Percentiles rank a stretch among this genome's conserved stretches.
These are phyloP conservation scores for Neopestalotiopsis sp. DNA, from an alignment of 2,329 filamentous ascomycete genomes.

Conservation along the genomic window DNA sequence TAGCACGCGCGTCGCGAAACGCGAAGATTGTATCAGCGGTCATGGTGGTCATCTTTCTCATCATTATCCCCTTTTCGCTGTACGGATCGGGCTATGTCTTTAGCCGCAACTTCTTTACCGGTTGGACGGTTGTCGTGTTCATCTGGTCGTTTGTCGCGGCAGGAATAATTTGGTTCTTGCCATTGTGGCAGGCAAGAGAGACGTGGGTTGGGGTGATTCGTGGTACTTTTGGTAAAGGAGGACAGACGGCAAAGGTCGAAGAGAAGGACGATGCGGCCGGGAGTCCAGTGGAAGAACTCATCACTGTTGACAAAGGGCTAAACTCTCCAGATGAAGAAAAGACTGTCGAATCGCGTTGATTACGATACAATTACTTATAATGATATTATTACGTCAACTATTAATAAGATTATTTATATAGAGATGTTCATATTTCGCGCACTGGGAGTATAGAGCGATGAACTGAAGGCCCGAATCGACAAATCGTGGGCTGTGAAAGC, in stretches of 20 bases:
- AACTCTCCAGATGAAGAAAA: neutral
- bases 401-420: neutral
- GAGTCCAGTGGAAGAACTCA: neutral
- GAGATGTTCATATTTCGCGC: neutral
- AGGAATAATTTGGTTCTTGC: constrained; percentile 17
- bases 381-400: no score
- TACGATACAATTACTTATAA: no score
- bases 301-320: neutral
- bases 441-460: neutral
- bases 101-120: constrained; percentile 18
- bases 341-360: neutral
- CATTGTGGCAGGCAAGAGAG: constrained; percentile 18
- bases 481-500: no score
- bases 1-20: constrained; percentile 14
- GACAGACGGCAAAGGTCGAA: neutral
- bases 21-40: constrained; percentile 20
- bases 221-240: neutral
- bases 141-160: constrained; percentile 18
- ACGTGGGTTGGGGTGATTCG: constrained; percentile 14
- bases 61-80: constrained; percentile 19
- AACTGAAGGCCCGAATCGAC: neutral
- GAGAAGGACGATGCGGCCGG: neutral
- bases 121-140: constrained; percentile 19
- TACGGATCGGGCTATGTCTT: constrained; percentile 20
- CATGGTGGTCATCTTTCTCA: constrained; percentile 17